These are phyloP conservation scores for Diospyros kaki DNA, from an alignment of 148 eudicot genomes.

Conservation along the genomic window DNA sequence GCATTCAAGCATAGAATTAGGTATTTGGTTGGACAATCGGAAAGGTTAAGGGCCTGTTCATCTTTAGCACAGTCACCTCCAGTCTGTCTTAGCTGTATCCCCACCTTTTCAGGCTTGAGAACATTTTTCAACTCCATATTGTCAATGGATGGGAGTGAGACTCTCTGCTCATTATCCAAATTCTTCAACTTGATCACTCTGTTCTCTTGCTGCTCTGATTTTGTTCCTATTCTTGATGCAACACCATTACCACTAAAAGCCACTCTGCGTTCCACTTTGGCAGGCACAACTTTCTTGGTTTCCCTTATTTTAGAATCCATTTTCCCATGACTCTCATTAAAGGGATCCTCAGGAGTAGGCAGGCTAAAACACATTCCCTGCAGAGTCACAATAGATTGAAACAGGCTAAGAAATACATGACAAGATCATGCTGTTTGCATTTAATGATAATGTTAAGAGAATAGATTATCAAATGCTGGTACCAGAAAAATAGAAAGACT, in stretches of 20 bases:
- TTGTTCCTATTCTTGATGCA: slow-evolving; percentile 18
- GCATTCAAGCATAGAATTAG: slow-evolving; percentile 62
- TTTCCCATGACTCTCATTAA: slow-evolving; percentile 57
- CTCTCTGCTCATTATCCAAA: slow-evolving; percentile 16
- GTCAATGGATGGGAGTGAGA: slow-evolving; percentile 7
- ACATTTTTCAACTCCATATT: slow-evolving; percentile 20
- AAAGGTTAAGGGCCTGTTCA: slow-evolving; percentile 12
- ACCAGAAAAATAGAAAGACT: neutral
- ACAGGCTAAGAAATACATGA: neutral
- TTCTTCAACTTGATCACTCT: slow-evolving; percentile 20
- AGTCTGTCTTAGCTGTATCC: slow-evolving; percentile 11
- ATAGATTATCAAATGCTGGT: neutral
- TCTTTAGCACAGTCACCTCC: slow-evolving; percentile 5
- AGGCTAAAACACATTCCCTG: slow-evolving; percentile 98
- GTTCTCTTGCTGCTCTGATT: slow-evolving; percentile 15
- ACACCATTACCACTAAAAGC: slow-evolving; percentile 18
- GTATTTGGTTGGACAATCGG: slow-evolving; percentile 68
- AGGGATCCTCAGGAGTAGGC: slow-evolving; percentile 81
- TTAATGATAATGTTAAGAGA: neutral
- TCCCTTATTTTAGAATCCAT: slow-evolving; percentile 24
- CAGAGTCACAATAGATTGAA: slow-evolving; percentile 6
- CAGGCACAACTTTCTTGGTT: slow-evolving; percentile 27
- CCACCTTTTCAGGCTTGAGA: slow-evolving; percentile 21
- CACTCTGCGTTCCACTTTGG: slow-evolving; percentile 22
- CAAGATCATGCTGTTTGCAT: neutral